Percentiles rank a stretch among this genome's conserved stretches.
Evolutionary conservation across 805 yeast genomes (phyloP).

Genomic region (Kodamaea hsintzibuensis): DNA sequence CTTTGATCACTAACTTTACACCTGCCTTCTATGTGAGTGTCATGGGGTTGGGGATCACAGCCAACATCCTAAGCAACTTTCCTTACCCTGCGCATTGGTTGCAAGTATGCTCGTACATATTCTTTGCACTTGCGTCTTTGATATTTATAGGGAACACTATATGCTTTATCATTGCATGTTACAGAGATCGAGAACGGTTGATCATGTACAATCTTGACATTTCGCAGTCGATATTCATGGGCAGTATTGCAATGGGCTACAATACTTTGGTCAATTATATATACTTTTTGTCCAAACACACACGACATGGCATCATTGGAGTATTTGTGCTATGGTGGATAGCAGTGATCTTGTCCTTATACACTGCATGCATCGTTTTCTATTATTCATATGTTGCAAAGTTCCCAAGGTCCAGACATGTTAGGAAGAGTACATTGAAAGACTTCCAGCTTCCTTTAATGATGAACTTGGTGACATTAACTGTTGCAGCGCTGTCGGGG

Average conservation of each 20-base stretch:
- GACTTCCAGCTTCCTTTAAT: slow-evolving; percentile 58
- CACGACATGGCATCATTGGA: slow-evolving; percentile 43
- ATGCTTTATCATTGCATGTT: slow-evolving; percentile 42
- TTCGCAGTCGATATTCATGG: slow-evolving; percentile 61
- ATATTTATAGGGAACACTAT: slow-evolving; percentile 46
- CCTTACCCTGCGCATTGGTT: slow-evolving; percentile 69
- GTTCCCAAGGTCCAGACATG: slow-evolving; percentile 21
- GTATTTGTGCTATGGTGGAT: slow-evolving; percentile 77
- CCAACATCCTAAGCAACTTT: slow-evolving; percentile 59
- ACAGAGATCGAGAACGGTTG: slow-evolving; percentile 27
- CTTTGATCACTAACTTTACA: slow-evolving; percentile 24
- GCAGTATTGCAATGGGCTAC: slow-evolving; percentile 80
- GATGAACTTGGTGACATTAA: slow-evolving; percentile 76
- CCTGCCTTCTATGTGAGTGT: slow-evolving; percentile 69
- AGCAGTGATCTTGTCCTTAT: slow-evolving; percentile 51
- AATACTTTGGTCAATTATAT: slow-evolving; percentile 64
- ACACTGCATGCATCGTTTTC: slow-evolving; percentile 61
- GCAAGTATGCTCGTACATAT: slow-evolving; percentile 53
- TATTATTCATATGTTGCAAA: slow-evolving; percentile 46
- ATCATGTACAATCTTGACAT: slow-evolving; percentile 10
- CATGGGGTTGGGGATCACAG: slow-evolving; percentile 86
- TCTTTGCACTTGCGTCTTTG: slow-evolving; percentile 60
- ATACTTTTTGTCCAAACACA: slow-evolving; percentile 41
- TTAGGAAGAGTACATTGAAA: slow-evolving; percentile 17
- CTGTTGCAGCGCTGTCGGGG: slow-evolving; percentile 74